Evolutionary conservation across 2,329 filamentous ascomycete species (phyloP).

Genomic region (Xylariaceae sp.): DNA sequence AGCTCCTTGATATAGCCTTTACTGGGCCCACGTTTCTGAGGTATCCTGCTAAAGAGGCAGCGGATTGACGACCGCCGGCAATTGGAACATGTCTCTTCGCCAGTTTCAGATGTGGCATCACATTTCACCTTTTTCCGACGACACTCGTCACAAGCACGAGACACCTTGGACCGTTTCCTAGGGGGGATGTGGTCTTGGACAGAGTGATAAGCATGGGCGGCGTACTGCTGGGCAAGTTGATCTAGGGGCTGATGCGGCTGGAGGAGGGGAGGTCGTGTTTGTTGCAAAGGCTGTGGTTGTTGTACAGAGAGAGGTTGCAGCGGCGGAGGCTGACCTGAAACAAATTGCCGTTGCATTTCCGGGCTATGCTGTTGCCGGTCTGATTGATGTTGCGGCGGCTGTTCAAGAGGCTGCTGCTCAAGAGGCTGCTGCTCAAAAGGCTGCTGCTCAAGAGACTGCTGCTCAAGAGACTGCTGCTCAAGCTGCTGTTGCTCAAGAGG

Average conservation of each 20-base stretch:
- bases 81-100: slow-evolving; percentile 72
- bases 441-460: slow-evolving; percentile 7
- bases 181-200: slow-evolving; percentile 59
- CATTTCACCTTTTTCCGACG: slow-evolving; percentile 87
- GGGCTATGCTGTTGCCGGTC: slow-evolving; percentile 13
- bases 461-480: slow-evolving; percentile 9
- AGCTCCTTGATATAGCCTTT: slow-evolving; percentile 96
- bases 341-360: slow-evolving; percentile 18
- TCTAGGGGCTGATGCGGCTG: slow-evolving; percentile 24
- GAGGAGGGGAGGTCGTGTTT: slow-evolving; percentile 22
- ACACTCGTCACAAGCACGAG: slow-evolving; percentile 84
- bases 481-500: slow-evolving; percentile 12
- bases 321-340: slow-evolving; percentile 18
- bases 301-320: slow-evolving; percentile 19
- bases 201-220: slow-evolving; percentile 26
- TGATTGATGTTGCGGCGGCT: slow-evolving; percentile 13
- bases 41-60: slow-evolving; percentile 82
- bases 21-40: slow-evolving; percentile 82
- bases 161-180: slow-evolving; percentile 79
- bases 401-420: slow-evolving; percentile 12
- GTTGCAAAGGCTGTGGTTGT: slow-evolving; percentile 37
- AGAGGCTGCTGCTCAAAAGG: slow-evolving; percentile 7
- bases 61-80: slow-evolving; percentile 71
- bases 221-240: slow-evolving; percentile 39
- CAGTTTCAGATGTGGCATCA: slow-evolving; percentile 71